These are phyloP conservation scores for Huiozyma sinensis DNA, from an alignment of 805 yeast species.

Conservation along the genomic window DNA sequence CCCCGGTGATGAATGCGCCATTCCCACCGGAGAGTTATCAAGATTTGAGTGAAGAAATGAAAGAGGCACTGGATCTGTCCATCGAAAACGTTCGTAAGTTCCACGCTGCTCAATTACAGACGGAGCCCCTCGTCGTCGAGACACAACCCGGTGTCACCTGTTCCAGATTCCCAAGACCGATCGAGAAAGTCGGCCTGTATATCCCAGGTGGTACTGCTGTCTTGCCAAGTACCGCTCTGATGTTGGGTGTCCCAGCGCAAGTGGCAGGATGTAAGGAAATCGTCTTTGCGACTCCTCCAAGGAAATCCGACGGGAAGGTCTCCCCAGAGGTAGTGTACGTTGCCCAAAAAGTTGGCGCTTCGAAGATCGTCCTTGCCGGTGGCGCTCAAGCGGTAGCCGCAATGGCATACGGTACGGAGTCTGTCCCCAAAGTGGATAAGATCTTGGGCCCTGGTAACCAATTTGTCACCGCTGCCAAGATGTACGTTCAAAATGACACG, in stretches of 20 bases:
- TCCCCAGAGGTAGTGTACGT: constrained; percentile 97
- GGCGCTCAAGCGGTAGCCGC: constrained; percentile 99
- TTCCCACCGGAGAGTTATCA: constrained; percentile 70
- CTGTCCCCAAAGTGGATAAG: constrained; percentile 89
- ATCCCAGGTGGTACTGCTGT: constrained; percentile 99
- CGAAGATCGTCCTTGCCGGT: constrained; percentile 86
- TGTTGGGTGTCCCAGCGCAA: constrained; percentile 97
- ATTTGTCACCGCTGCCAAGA: constrained; percentile 98
- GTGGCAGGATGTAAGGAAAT: constrained; percentile 96
- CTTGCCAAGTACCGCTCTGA: constrained; percentile 92
- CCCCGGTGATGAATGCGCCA: constrained; percentile 81
- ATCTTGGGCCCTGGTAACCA: constrained; percentile 98
- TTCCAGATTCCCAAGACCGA: constrained; percentile 90
- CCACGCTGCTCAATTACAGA: constrained; percentile 86
- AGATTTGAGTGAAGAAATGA: constrained; percentile 61
- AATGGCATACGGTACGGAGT: constrained; percentile 95
- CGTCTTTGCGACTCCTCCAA: constrained; percentile 90
- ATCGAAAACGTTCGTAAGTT: constrained; percentile 80
- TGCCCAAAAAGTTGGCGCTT: constrained; percentile 91
- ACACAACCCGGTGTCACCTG: constrained; percentile 91
- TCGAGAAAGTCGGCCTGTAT: constrained; percentile 88
- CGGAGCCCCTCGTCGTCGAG: constrained; percentile 67
- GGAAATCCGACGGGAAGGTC: constrained; percentile 72
- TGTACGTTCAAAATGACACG: constrained; percentile 93
- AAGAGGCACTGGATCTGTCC: constrained; percentile 79